A percentile compares a stretch with the other conserved stretches of the same genome.
Conservation (phyloP, 1,284 basidiomycete species). For the Melampsora americana region DNA sequence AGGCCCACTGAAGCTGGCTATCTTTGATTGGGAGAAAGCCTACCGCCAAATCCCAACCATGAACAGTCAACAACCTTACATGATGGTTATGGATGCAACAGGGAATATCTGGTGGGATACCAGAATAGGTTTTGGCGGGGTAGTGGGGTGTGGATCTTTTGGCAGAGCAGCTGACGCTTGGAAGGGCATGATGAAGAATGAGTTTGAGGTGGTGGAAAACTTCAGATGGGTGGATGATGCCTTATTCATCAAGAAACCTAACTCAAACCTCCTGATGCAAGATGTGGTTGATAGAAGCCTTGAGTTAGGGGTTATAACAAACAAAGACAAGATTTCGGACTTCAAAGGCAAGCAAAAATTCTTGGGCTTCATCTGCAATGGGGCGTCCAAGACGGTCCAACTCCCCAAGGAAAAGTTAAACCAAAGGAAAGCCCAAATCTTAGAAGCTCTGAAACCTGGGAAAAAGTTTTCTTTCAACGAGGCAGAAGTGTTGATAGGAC, state of each 20-base stretch:
- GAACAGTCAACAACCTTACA: background rate
- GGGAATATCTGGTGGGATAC: background rate
- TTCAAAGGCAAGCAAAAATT: background rate
- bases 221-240: slow-evolving; percentile 8
- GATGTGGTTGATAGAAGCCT: background rate
- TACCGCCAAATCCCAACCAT: slow-evolving; percentile 14
- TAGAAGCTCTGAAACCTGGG: background rate
- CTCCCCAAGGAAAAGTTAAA: background rate
- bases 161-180: background rate
- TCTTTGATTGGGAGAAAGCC: too few species aligned
- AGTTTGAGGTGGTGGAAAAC: too few species aligned
- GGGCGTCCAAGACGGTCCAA: background rate
- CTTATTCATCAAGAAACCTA: background rate
- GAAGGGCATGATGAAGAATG: too few species aligned
- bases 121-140: background rate
- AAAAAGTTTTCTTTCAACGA: background rate
- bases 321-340: background rate
- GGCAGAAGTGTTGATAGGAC: background rate
- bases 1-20: background rate
- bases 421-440: background rate
- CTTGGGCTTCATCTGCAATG: background rate
- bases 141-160: background rate
- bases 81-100: background rate
- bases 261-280: background rate
- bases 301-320: background rate